Base-by-base conservation (phyloP, 2,329 filamentous ascomycete species). In the Diaporthe ampelina region DNA sequence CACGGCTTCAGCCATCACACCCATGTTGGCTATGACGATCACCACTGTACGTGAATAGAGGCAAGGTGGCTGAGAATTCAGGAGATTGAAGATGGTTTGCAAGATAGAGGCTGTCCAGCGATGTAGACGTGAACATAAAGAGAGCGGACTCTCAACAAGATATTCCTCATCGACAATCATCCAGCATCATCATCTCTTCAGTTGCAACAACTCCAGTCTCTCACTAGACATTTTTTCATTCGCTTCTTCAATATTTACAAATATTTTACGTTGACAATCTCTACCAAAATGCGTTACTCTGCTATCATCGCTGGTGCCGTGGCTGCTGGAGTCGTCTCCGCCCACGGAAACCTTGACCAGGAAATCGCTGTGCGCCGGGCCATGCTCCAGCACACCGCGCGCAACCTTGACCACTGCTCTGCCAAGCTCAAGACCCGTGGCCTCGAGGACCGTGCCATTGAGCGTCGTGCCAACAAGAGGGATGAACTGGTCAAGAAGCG, bases 331-430 rank as follows among this genome's bases (percentile, higher is more conserved):
- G 59, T 78, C 45, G 78, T 75, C 43, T 56, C 75, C 9, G 83
- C 83, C 43, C 83, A 87, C 65, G 85, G 85, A 0, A 85, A 85
- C 56, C 78, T 83, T 69, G 78, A 77, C 57, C 81, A 83, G 13
- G 86, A 87, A 77, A 81, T 81, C 7, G 83, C 82, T 4, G 85
- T 84, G 77, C 85, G 84, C 48, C 82, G 81, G 19, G 78, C 78
- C 0, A 84, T 83, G 76, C 76, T 87, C 63, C 79, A 82, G 71
- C 77, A 77, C 48, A 78, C 80, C 32, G 78, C 80, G 43, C 72
- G 82, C 50, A 81, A 82, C 52, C 80, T 86, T 24, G 76, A 78
- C 19, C 82, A 85, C 70, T 87, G 85, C 76, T 77, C 84, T 52
- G 79, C 80, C 6, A 81, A 82, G 76, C 78, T 87, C 67, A 82